Percentiles rank a stretch among this genome's conserved stretches.
Evolutionary conservation across 192 early-diverging fungal species (phyloP).

Genomic region (Dissophora ornata): DNA sequence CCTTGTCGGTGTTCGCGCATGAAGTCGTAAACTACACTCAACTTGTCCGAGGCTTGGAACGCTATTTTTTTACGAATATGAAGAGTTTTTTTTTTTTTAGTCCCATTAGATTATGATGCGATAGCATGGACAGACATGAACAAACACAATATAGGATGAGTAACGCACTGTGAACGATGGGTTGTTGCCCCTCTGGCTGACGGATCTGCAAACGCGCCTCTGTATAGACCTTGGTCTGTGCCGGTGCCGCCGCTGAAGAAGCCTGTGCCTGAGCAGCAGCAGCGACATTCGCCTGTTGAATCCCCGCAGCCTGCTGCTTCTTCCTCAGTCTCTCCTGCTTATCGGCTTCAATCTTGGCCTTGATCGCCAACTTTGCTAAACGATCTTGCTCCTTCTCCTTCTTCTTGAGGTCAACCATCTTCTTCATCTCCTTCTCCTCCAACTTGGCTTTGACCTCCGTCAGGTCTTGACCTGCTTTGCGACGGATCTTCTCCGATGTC

Average conservation of each 20-base stretch:
- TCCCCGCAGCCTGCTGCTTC: slow-evolving; percentile 54
- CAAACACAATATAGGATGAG: too few species aligned
- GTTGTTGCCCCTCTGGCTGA: slow-evolving; percentile 57
- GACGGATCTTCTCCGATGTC: slow-evolving; percentile 76
- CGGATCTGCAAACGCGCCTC: slow-evolving; percentile 84
- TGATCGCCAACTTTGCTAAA: slow-evolving; percentile 78
- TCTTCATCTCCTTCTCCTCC: slow-evolving; percentile 80
- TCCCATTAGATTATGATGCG: too few species aligned
- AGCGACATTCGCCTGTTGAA: slow-evolving; percentile 3
- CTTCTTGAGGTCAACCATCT: slow-evolving; percentile 73
- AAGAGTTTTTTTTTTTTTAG: too few species aligned
- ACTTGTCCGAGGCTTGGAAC: slow-evolving; percentile 68
- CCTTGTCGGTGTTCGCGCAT: slow-evolving; percentile 58
- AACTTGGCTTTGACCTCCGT: slow-evolving; percentile 73
- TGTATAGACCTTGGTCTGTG: slow-evolving; percentile 70
- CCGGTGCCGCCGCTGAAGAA: slow-evolving; percentile 22
- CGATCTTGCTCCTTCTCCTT: slow-evolving; percentile 84
- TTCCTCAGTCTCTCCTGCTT: slow-evolving; percentile 75
- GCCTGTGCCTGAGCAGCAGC: slow-evolving; percentile 35
- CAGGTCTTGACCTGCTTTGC: slow-evolving; percentile 80
- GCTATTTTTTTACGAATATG: too few species aligned
- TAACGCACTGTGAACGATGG: slow-evolving; percentile 34
- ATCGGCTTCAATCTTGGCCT: slow-evolving; percentile 83
- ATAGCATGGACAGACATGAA: too few species aligned
- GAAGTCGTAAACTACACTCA: slow-evolving; percentile 71